Evolutionary conservation across 805 yeast genomes (phyloP).

Genomic region (Myxozyma udenii): DNA sequence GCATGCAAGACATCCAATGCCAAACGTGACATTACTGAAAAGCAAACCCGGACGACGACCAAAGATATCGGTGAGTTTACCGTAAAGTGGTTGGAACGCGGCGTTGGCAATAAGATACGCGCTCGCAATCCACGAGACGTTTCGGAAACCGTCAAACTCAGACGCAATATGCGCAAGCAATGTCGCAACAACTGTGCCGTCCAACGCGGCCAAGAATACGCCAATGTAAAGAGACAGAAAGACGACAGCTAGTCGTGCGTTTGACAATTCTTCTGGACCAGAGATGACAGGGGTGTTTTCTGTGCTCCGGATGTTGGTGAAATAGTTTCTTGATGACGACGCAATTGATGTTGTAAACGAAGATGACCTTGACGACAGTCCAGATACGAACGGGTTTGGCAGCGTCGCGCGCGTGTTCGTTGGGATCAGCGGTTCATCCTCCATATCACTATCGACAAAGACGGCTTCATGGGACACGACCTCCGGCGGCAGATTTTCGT

Average conservation of each 20-base stretch:
- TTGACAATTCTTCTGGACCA: conserved; percentile 10
- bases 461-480: conserved; percentile 19
- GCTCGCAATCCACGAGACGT: conserved; percentile 72
- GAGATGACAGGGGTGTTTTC: background rate
- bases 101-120: conserved; percentile 66
- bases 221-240: conserved; percentile 51
- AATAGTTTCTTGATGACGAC: conserved; percentile 5
- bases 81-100: conserved; percentile 75
- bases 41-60: conserved; percentile 45
- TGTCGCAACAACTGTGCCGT: conserved; percentile 54
- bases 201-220: conserved; percentile 50
- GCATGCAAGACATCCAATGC: conserved; percentile 50
- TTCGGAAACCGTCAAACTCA: conserved; percentile 51
- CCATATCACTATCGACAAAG: conserved; percentile 13
- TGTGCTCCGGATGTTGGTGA: background rate
- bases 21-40: conserved; percentile 46
- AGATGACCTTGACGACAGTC: conserved; percentile 16
- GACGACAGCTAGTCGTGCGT: conserved; percentile 47
- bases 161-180: conserved; percentile 56
- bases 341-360: conserved; percentile 17
- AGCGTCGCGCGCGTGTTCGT: conserved; percentile 20
- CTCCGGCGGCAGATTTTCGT: conserved; percentile 15
- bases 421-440: conserved; percentile 24
- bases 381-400: conserved; percentile 22
- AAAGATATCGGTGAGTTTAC: conserved; percentile 63